A percentile compares a stretch with the other conserved stretches of the same genome.
Conservation (phyloP, 768 basidiomycete species). For the Pulveroboletus sp. region DNA sequence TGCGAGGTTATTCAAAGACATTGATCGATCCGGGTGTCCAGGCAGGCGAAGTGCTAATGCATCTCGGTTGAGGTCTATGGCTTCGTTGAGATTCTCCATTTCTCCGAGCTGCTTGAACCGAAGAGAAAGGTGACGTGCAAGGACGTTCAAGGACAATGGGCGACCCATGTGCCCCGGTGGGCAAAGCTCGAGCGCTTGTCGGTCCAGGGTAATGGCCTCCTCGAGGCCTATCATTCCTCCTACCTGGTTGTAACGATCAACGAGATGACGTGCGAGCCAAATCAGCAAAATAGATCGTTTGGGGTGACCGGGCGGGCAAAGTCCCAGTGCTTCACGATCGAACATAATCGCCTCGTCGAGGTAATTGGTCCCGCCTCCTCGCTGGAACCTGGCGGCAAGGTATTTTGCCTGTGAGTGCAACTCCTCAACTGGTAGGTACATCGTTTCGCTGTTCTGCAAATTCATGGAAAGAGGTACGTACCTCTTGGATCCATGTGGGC, state of each 20-base stretch:
- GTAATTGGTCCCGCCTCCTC: neutral
- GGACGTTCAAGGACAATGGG: too few relatives aligned
- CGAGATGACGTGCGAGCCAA: neutral
- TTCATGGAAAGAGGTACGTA: too few relatives aligned
- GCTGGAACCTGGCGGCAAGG: neutral
- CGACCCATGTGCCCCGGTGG: neutral
- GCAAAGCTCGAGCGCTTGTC: neutral
- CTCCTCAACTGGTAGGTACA: too few relatives aligned
- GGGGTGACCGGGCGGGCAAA: neutral
- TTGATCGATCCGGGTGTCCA: too few relatives aligned
- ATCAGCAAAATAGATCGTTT: neutral
- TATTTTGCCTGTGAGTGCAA: neutral
- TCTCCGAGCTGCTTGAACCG: too few relatives aligned
- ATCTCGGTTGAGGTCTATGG: too few relatives aligned
- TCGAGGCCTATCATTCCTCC: neutral
- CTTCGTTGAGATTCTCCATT: too few relatives aligned
- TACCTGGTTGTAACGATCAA: neutral
- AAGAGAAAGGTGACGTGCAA: too few relatives aligned
- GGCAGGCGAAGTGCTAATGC: too few relatives aligned
- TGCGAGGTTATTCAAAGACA: too few relatives aligned
- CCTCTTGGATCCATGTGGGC: too few relatives aligned
- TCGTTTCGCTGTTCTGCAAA: too few relatives aligned
- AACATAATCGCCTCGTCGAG: neutral
- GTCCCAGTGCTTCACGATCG: neutral
- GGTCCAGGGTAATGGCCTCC: neutral